Base-by-base conservation (phyloP, 192 early-diverging fungal species). In the Backusella liffmaniae region DNA sequence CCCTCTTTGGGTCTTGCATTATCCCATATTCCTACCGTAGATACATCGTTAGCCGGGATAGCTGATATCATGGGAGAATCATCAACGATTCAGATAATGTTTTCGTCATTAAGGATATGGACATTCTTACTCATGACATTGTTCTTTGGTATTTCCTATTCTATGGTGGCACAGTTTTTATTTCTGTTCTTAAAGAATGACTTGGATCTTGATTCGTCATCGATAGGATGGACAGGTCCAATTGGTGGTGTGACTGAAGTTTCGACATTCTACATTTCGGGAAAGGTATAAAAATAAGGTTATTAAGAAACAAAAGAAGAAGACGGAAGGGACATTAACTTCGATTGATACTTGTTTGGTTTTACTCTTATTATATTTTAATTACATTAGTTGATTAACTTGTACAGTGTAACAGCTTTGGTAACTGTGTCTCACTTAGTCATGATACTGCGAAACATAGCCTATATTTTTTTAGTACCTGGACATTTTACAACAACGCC, bases 161-260 rank as follows among this genome's bases (percentile, higher is more conserved):
- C 82, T 4, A 83, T 83, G 79, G 70, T 79, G 10, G 79, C 79
- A 21, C 67, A 79, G 67, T 82, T 82, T 68, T 34, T 80, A 39
- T 83, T 83, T 3, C 49, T 83, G 13, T 83, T 77, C 36, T 36
- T 83, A 10, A 66, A 49, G 37, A 53, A 81, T 36, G 78, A 83
- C 62, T 71, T 83, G 39, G 36, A 66, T 46, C 49, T 79, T 9
- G 72, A 65, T 67, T 73, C 82, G n/a, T 73, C 76, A 3, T 62
- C 80, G 12, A 71, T 83, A 51, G 82, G 82, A n/a, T 80, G 79
- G 76, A 83, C 82, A 35, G 82, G 82, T n/a, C 82, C 82, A 21
- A 36, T 83, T 65, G 79, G 82, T 30, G 78, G 78, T 16, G 10
- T 83, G 13, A 74, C 82, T 0, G 82, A 83, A 75, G 71, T 83